Conservation (phyloP, 345 rosid genomes). For the Jatropha curcas region DNA sequence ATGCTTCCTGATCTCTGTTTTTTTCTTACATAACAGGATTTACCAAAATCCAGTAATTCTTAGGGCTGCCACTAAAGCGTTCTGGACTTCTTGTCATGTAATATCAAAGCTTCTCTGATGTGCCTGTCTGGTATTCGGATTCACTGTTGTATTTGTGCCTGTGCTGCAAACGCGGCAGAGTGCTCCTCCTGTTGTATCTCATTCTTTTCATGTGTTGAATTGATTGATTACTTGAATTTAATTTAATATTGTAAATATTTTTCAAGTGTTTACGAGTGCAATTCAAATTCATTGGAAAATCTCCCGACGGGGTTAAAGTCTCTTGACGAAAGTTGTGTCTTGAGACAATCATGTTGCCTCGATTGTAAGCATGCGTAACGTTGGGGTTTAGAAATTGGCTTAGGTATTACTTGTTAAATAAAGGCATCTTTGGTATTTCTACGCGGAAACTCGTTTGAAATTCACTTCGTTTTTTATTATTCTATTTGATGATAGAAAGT, state of each 20-base stretch:
- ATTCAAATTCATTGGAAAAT: slow-evolving; percentile 32
- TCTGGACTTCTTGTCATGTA: slow-evolving; percentile 85
- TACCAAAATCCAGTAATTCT: slow-evolving; percentile 86
- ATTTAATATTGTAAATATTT: slow-evolving; percentile 42
- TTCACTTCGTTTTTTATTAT: background rate
- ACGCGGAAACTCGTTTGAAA: background rate
- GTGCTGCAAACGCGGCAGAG: slow-evolving; percentile 31
- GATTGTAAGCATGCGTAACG: background rate
- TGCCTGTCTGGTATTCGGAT: slow-evolving; percentile 15
- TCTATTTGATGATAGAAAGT: background rate
- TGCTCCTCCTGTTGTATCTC: slow-evolving; percentile 25
- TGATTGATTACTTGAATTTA: slow-evolving; percentile 21
- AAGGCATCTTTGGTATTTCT: background rate
- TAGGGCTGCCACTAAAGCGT: slow-evolving; percentile 76
- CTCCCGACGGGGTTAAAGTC: background rate
- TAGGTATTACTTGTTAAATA: background rate
- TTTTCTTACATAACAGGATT: slow-evolving; percentile 48
- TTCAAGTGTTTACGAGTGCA: slow-evolving; percentile 25
- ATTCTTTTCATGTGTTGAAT: slow-evolving; percentile 37
- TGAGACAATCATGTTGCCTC: background rate
- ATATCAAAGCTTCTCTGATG: slow-evolving; percentile 82
- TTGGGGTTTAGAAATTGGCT: background rate
- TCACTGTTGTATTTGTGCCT: slow-evolving; percentile 24
- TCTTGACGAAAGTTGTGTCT: too few species aligned
- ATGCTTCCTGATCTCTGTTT: background rate